Evolutionary conservation across 306 rosid species (phyloP).

Genomic region (Mimosa bimucronata): DNA sequence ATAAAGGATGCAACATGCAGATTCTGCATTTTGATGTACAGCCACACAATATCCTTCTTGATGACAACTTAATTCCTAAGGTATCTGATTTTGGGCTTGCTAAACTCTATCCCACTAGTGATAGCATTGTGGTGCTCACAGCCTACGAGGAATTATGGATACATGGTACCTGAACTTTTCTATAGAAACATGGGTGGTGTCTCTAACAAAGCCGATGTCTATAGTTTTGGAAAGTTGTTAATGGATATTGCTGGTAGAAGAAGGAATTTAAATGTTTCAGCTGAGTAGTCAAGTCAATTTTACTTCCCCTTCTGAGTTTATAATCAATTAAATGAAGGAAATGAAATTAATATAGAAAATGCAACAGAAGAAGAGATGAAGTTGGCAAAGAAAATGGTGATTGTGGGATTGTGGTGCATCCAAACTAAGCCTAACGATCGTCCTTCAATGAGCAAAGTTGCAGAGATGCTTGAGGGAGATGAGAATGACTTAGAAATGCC

Average conservation of each 20-base stretch:
- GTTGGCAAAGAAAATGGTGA: conserved; percentile 32
- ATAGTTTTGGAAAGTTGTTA: not conserved
- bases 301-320: conserved; percentile 41
- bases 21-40: conserved; percentile 24
- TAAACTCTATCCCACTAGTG: conserved; percentile 9
- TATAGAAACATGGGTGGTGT: not conserved
- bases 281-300: conserved; percentile 31
- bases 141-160: not conserved
- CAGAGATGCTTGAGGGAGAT: not conserved
- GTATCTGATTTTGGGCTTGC: conserved; percentile 47
- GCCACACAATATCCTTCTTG: conserved; percentile 22
- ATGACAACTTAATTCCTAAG: conserved; percentile 27
- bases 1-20: not conserved
- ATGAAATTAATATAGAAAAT: conserved; percentile 11
- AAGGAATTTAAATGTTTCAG: not conserved
- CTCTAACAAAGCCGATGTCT: not conserved
- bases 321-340: conserved; percentile 4
- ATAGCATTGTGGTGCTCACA: conserved; percentile 35
- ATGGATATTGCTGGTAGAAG: conserved; percentile 5
- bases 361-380: not conserved
- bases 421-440: conserved; percentile 29
- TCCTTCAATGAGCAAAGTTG: conserved; percentile 43
- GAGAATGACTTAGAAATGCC: not conserved
- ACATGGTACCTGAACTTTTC: not conserved
- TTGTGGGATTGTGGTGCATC: conserved; percentile 31